A percentile compares a stretch with the other conserved stretches of the same genome.
phyloP scores from a whole-genome alignment of 805 yeast genomes.

The Wickerhamomyces canadensis region DNA sequence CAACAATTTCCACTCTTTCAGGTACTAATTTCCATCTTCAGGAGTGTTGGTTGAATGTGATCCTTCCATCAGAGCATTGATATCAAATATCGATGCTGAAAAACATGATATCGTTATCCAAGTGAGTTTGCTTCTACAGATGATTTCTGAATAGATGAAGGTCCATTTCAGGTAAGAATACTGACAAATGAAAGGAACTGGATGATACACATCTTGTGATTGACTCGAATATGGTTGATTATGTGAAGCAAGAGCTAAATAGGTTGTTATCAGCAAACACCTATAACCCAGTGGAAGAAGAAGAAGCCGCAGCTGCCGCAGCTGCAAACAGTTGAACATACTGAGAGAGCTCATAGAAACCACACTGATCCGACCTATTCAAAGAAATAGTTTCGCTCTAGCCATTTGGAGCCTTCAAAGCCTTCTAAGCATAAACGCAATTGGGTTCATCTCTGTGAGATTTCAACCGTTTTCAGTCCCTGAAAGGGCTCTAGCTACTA shows the following conservation, averaged over 20 bases:
- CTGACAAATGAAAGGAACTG: slow-evolving; percentile 53
- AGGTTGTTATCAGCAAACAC: slow-evolving; percentile 74
- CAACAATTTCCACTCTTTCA: neutral
- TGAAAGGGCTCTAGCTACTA: no score
- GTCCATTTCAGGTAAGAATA: no score
- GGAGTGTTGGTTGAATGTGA: slow-evolving; percentile 59
- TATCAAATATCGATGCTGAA: slow-evolving; percentile 73
- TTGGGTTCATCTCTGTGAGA: no score
- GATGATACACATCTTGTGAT: slow-evolving; percentile 89
- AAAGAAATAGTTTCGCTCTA: no score
- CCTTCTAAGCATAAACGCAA: no score
- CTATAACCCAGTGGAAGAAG: slow-evolving; percentile 78
- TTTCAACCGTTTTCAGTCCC: no score
- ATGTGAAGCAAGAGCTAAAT: slow-evolving; percentile 73
- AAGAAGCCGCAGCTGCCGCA: no score
- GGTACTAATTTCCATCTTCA: slow-evolving; percentile 20
- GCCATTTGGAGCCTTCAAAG: no score
- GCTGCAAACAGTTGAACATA: no score
- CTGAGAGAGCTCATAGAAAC: no score
- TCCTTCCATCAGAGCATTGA: slow-evolving; percentile 87
- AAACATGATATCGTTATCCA: slow-evolving; percentile 66
- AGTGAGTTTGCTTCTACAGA: slow-evolving; percentile 16
- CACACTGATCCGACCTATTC: no score
- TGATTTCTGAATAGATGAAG: neutral
- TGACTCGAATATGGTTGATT: slow-evolving; percentile 69